phyloP scores from a whole-genome alignment of 1,284 basidiomycete genomes.

The Xerocomus cyaneibrunnescens region DNA sequence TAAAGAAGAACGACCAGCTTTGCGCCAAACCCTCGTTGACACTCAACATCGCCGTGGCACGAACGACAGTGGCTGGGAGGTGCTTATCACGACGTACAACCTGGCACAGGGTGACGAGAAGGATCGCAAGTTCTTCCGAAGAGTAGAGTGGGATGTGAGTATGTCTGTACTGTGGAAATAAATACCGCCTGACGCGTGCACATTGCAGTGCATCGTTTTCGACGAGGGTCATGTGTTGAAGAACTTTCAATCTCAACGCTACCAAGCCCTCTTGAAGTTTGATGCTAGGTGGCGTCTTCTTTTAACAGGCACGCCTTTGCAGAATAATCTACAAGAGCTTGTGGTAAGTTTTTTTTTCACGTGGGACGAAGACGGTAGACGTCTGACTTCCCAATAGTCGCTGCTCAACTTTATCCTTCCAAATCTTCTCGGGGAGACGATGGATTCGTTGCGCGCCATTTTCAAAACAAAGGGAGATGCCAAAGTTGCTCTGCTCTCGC shows the following conservation, averaged over 20 bases:
- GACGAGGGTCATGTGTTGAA: slow-evolving; percentile 97
- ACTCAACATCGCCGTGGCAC: slow-evolving; percentile 46
- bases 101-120: slow-evolving; percentile 85
- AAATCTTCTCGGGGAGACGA: slow-evolving; percentile 77
- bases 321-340: slow-evolving; percentile 91
- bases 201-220: slow-evolving; percentile 77
- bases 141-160: slow-evolving; percentile 88
- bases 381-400: slow-evolving; percentile 55
- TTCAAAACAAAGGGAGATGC: slow-evolving; percentile 95
- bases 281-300: slow-evolving; percentile 88
- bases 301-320: slow-evolving; percentile 94
- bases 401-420: slow-evolving; percentile 98
- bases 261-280: slow-evolving; percentile 85
- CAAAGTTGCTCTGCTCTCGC: slow-evolving; percentile 82
- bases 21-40: slow-evolving; percentile 74
- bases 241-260: slow-evolving; percentile 95
- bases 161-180: neutral
- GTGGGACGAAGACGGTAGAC: neutral
- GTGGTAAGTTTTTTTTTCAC: slow-evolving; percentile 61
- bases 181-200: slow-evolving; percentile 8
- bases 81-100: slow-evolving; percentile 96
- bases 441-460: slow-evolving; percentile 84
- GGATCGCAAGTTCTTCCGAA: slow-evolving; percentile 91
- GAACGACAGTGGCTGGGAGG: slow-evolving; percentile 75
- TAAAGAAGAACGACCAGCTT: slow-evolving; percentile 81